Evolutionary conservation across 352 stramenopile genomes (phyloP), one percentile per base, ranked within the genome.

Genomic region (Phytophthora europaea): DNA sequence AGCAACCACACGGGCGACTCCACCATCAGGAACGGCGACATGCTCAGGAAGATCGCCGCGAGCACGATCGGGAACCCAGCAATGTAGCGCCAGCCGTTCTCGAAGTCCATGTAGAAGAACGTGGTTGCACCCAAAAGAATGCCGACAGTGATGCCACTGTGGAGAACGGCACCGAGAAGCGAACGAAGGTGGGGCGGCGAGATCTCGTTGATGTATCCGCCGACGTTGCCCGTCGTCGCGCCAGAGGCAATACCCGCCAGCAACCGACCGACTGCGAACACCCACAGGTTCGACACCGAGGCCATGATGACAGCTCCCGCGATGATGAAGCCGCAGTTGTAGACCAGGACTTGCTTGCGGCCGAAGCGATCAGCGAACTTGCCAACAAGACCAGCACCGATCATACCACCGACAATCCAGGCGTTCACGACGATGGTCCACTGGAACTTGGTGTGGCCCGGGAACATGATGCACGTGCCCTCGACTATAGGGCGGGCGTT

Each of bases 21-120:
- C 3, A 85, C 75, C 80, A 89, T 86, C n/a, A 82, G 58, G 53
- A 82, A 80, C 12, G 71, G 75, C 22, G 84, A 80, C 26, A 88
- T 51, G 3, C 63, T 40, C 38, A 91, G 58, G 68, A 91, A 90
- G 26, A 85, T 61, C 0, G 56, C 65, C 0, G 72, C 85, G 6
- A 91, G 65, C 10, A 91, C 66, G 45, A 89, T 80, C 22, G 83
- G 85, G 60, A 93, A 87, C 7, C 45, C 85, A 52, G 81, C 85
- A 64, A 88, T 86, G 66, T 87, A 82, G 9, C 86, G 82, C 84
- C 84, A 93, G 31, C 81, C 84, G 26, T 70, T 76, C 18, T 76
- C 53, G 18, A 83, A 84, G 72, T 88, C 75, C 45, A 78, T 69
- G 71, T 87, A 89, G 64, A 87, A 92, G 70, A 91, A 84, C 9